These are phyloP conservation scores for Juglanconis oblonga DNA, from an alignment of 2,329 filamentous ascomycete genomes.

Conservation along the genomic window DNA sequence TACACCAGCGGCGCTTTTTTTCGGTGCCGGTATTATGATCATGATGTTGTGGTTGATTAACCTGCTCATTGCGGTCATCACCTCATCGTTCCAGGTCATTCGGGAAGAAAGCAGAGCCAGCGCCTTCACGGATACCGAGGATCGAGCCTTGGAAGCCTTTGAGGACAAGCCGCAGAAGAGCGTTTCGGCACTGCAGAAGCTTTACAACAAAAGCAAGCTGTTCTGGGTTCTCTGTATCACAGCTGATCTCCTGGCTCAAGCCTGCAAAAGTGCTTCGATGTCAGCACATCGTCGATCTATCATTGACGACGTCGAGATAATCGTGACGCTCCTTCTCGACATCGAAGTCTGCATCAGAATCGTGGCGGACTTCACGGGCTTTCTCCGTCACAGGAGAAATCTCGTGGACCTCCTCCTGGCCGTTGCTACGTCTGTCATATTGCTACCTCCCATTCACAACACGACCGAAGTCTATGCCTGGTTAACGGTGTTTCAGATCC, in stretches of 20 bases:
- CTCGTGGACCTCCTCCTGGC: conserved; percentile 78
- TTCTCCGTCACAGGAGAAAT: conserved; percentile 72
- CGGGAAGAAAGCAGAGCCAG: conserved; percentile 92
- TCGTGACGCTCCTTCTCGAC: conserved; percentile 75
- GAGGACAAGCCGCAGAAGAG: conserved; percentile 40
- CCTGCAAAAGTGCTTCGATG: conserved; percentile 75
- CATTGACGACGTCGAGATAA: conserved; percentile 69
- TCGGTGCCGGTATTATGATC: conserved; percentile 74
- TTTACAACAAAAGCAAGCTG: conserved; percentile 71
- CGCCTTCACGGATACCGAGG: conserved; percentile 79
- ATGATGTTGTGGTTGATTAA: conserved; percentile 97
- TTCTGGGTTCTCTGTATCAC: conserved; percentile 81
- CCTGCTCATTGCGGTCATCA: conserved; percentile 92
- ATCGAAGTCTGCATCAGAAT: conserved; percentile 82
- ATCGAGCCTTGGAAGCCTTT: conserved; percentile 34
- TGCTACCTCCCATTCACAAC: conserved; percentile 75
- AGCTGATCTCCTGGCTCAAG: conserved; percentile 76
- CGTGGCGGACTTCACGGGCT: conserved; percentile 73
- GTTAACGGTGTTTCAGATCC: conserved; percentile 88
- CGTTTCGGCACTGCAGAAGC: conserved; percentile 56
- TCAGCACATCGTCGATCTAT: conserved; percentile 55
- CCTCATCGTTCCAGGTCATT: conserved; percentile 96
- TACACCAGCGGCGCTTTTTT: conserved; percentile 76
- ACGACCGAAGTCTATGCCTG: conserved; percentile 76
- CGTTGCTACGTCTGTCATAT: conserved; percentile 77